Percentiles rank a stretch among this genome's conserved stretches.
These are phyloP conservation scores for Macrophomina tecta DNA, from an alignment of 2,329 filamentous ascomycete species.

Conservation along the genomic window DNA sequence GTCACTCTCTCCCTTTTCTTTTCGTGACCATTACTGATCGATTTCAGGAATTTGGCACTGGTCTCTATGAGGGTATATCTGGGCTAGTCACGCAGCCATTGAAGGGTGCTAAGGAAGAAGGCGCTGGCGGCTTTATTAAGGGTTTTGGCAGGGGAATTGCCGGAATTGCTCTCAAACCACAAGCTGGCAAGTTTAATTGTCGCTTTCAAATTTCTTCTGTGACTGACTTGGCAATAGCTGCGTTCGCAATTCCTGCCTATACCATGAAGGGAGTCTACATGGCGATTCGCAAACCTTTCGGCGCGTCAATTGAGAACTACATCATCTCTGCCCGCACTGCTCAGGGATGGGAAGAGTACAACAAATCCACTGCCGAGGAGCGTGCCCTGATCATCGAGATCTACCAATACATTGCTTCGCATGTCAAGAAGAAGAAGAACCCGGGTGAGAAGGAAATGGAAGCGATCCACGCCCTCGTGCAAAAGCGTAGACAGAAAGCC, in stretches of 20 bases:
- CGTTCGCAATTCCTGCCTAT: constrained; percentile 73
- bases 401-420: constrained; percentile 67
- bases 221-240: not conserved
- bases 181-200: constrained; percentile 59
- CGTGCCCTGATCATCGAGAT: constrained; percentile 66
- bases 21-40: not conserved
- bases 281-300: constrained; percentile 73
- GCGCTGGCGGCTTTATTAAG: constrained; percentile 72
- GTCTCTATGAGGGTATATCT: constrained; percentile 80
- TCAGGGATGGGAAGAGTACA: constrained; percentile 74
- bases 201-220: too few relatives aligned
- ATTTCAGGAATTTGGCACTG: constrained; percentile 71
- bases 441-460: constrained; percentile 57
- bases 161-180: constrained; percentile 81
- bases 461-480: constrained; percentile 51
- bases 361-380: constrained; percentile 62
- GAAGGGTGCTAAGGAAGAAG: constrained; percentile 70
- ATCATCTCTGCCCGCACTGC: constrained; percentile 77
- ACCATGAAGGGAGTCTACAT: constrained; percentile 83
- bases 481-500: constrained; percentile 33
- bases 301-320: constrained; percentile 76
- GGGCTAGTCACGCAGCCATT: constrained; percentile 81
- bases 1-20: not conserved
- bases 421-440: constrained; percentile 64
- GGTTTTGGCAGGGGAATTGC: constrained; percentile 84